Evolutionary conservation across 257 asterid genomes (phyloP).

Genomic region (Gentiana straminea): DNA sequence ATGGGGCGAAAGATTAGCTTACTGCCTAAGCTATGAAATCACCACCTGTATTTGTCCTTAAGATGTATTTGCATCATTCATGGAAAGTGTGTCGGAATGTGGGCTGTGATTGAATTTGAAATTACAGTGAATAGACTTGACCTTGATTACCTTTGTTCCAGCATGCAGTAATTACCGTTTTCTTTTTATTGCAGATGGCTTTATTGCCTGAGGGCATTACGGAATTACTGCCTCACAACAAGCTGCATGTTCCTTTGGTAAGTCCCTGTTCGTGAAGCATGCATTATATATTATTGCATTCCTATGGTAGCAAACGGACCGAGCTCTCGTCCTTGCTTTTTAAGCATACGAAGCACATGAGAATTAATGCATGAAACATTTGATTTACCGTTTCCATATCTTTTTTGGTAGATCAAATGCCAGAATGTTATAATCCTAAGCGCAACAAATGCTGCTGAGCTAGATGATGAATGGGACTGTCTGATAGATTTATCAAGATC

Average conservation of each 20-base stretch:
- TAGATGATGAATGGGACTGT: slow-evolving; percentile 68
- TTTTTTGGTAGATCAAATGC: slow-evolving; percentile 61
- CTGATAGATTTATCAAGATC: slow-evolving; percentile 42
- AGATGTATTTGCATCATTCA: too few species aligned
- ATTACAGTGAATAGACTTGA: background rate
- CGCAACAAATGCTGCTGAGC: slow-evolving; percentile 60
- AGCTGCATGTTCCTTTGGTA: slow-evolving; percentile 70
- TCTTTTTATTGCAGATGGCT: slow-evolving; percentile 59
- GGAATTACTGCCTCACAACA: slow-evolving; percentile 68
- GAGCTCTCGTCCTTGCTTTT: too few species aligned
- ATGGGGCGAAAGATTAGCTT: too few species aligned
- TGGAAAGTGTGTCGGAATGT: background rate
- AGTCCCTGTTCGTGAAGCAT: slow-evolving; percentile 9
- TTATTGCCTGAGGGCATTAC: slow-evolving; percentile 88
- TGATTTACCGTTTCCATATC: background rate
- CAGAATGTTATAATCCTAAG: slow-evolving; percentile 64
- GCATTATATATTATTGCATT: background rate
- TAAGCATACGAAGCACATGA: too few species aligned
- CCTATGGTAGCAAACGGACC: background rate
- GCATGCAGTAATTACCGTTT: background rate
- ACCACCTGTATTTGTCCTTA: too few species aligned
- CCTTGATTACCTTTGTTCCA: background rate
- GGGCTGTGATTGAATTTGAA: background rate
- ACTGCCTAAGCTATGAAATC: too few species aligned
- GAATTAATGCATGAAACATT: too few species aligned